Percentiles rank a stretch among this genome's conserved stretches.
phyloP scores from a whole-genome alignment of 108 stramenopile species.

The Aurantiochytrium sp. region DNA sequence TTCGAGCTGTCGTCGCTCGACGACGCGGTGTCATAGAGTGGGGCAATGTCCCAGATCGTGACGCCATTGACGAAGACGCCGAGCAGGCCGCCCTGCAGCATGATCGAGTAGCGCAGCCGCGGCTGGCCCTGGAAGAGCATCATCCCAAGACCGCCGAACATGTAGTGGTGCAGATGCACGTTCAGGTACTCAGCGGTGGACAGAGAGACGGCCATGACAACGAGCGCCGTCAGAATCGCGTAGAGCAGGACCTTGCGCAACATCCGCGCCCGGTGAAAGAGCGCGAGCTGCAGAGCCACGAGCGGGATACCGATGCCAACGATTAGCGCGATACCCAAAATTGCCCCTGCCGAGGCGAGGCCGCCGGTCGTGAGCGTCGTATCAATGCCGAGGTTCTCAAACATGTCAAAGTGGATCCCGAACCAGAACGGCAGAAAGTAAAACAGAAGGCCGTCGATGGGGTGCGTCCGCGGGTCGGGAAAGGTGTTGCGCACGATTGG shows the following conservation, averaged over 20 bases:
- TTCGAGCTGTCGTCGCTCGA: not conserved
- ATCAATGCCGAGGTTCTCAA: not conserved
- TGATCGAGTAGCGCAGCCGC: slow-evolving; percentile 17
- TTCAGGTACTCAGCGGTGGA: not conserved
- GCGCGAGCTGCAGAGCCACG: not conserved
- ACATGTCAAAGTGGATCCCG: not conserved
- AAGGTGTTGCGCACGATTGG: not conserved
- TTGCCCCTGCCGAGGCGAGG: not conserved
- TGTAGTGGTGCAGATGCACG: slow-evolving; percentile 4
- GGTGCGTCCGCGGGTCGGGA: not conserved
- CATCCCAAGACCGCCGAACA: not conserved
- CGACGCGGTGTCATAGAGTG: not conserved
- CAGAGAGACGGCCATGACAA: not conserved
- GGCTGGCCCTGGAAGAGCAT: slow-evolving; percentile 17
- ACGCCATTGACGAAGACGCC: slow-evolving; percentile 9
- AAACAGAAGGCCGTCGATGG: slow-evolving; percentile 11
- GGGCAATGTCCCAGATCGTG: slow-evolving; percentile 10
- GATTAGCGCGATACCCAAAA: not conserved
- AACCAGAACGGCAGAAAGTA: slow-evolving; percentile 16
- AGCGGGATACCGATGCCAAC: not conserved
- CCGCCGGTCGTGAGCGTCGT: not conserved
- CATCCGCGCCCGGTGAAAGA: not conserved
- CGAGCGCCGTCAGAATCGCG: not conserved
- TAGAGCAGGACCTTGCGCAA: not conserved
- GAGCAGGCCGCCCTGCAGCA: not conserved